These are phyloP conservation scores for Ceratonia siliqua DNA, from an alignment of 306 rosid genomes.

Conservation along the genomic window DNA sequence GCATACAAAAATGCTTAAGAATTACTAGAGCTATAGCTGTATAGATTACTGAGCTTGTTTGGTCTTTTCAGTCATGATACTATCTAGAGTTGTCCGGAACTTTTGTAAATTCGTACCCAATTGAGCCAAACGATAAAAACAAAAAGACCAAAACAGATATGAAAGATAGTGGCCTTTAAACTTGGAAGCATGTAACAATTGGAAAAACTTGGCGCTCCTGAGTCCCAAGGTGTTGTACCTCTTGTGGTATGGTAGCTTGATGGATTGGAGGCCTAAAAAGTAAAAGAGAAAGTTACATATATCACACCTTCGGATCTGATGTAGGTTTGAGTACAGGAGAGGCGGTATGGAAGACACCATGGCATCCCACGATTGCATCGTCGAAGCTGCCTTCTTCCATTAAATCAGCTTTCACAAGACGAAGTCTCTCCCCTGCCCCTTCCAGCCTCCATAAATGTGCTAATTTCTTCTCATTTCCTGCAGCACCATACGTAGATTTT, in stretches of 20 bases:
- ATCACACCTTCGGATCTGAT: constrained; percentile 69
- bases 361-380: constrained; percentile 72
- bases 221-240: no score
- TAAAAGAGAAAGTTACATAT: neutral
- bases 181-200: neutral
- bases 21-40: no score
- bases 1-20: no score
- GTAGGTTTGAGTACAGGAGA: constrained; percentile 72
- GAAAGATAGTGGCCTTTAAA: no score
- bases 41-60: no score
- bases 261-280: neutral
- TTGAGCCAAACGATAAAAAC: no score
- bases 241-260: no score
- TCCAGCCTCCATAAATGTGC: constrained; percentile 76
- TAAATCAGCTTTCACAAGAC: constrained; percentile 70
- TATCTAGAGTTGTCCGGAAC: no score
- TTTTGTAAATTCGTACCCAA: no score
- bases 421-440: constrained; percentile 80
- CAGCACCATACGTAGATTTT: neutral
- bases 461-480: constrained; percentile 64
- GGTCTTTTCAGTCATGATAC: no score
- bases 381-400: constrained; percentile 81
- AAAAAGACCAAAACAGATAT: no score
- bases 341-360: constrained; percentile 88
- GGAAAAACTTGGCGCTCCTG: no score